Evolutionary conservation across 1,284 basidiomycete genomes (phyloP).

Genomic region (Sparassis latifolia): DNA sequence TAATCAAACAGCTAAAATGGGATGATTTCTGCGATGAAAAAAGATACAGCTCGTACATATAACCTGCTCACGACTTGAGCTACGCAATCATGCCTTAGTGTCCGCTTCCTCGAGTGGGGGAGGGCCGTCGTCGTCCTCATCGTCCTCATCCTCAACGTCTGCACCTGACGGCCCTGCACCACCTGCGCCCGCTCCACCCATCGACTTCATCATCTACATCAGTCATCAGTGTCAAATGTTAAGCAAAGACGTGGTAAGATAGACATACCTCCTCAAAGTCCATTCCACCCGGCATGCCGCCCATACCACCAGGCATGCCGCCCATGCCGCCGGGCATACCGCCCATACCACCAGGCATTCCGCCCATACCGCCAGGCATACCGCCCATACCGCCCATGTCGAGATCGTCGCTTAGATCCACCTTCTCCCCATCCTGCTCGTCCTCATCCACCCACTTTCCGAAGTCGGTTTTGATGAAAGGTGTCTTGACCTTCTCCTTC

Average conservation of each 20-base stretch:
- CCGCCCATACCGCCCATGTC: constrained; percentile 38
- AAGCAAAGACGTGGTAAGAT: neutral
- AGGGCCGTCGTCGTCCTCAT: constrained; percentile 61
- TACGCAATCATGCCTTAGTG: constrained; percentile 19
- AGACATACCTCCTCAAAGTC: constrained; percentile 54
- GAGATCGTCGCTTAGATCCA: constrained; percentile 37
- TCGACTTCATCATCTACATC: constrained; percentile 59
- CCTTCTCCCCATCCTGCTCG: constrained; percentile 69
- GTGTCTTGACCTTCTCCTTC: constrained; percentile 75
- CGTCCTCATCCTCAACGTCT: constrained; percentile 39
- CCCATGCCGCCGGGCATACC: constrained; percentile 36
- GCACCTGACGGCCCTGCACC: constrained; percentile 27
- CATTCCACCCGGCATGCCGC: constrained; percentile 39
- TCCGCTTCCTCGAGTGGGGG: constrained; percentile 70
- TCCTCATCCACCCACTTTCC: constrained; percentile 94
- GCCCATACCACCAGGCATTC: constrained; percentile 38
- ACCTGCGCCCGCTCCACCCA: constrained; percentile 38
- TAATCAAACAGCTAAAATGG: too few species aligned
- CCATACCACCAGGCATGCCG: constrained; percentile 40
- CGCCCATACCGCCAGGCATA: constrained; percentile 38
- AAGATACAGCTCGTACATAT: too few species aligned
- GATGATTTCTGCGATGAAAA: too few species aligned
- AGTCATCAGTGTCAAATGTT: constrained; percentile 7
- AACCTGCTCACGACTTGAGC: too few species aligned
- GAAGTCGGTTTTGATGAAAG: constrained; percentile 89